Conservation (phyloP, 805 yeast genomes). For the Teunomyces pallodes region DNA sequence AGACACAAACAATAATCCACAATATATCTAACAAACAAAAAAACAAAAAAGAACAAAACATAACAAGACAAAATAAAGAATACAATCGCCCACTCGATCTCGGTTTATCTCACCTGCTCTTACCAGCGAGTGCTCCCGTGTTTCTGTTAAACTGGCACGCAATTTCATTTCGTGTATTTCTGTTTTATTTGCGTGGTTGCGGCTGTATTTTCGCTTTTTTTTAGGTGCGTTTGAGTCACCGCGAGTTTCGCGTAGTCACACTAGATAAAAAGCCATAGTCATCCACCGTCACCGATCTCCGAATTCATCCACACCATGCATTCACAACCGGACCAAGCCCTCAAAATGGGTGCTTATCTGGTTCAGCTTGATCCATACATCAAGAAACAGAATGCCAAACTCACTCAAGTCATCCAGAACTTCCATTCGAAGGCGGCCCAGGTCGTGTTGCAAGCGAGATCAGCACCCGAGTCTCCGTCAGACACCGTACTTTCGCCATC, state of each 20-base stretch:
- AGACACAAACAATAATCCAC: background rate
- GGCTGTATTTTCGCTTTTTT: background rate
- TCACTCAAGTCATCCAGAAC: conserved; percentile 50
- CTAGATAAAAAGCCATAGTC: conserved; percentile 3
- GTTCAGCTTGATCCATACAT: conserved; percentile 10
- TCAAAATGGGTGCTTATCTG: background rate
- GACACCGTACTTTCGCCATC: conserved; percentile 5
- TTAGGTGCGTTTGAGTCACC: background rate
- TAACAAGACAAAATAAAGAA: too few relatives aligned
- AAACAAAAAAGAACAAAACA: background rate
- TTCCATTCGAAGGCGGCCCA: conserved; percentile 65
- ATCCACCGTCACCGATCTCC: background rate
- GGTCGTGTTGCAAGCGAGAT: conserved; percentile 50
- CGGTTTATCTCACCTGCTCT: background rate
- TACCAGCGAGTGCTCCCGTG: background rate
- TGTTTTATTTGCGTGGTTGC: background rate
- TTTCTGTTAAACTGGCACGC: too few relatives aligned
- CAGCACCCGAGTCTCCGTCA: conserved; percentile 20
- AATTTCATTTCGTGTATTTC: too few relatives aligned
- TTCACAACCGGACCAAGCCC: conserved; percentile 1
- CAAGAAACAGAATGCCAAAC: conserved; percentile 29
- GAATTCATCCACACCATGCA: conserved; percentile 2
- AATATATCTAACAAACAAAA: background rate
- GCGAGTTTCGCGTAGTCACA: conserved; percentile 3
- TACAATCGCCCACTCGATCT: too few relatives aligned